Evolutionary conservation across 2,329 filamentous ascomycete genomes (phyloP).

Genomic region (Exophiala viscosa): DNA sequence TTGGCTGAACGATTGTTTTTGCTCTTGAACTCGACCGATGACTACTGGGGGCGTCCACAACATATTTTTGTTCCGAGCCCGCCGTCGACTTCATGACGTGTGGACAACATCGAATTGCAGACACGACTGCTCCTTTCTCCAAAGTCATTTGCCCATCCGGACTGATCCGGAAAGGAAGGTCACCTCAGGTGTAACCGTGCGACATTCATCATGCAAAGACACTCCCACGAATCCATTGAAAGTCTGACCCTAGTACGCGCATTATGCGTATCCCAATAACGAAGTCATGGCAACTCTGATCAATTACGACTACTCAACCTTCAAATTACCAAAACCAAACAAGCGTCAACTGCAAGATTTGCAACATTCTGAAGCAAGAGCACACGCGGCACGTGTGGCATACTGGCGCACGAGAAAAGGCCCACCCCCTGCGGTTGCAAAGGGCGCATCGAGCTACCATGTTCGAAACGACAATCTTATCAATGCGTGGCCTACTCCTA

Average conservation of each 20-base stretch:
- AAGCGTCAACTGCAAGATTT: conserved; percentile 21
- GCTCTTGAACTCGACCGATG: no score
- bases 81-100: no score
- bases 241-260: background rate
- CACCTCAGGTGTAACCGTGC: no score
- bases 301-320: conserved; percentile 20
- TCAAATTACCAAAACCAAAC: conserved; percentile 16
- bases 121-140: no score
- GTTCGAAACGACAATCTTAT: background rate
- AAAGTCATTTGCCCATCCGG: no score
- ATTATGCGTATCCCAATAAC: background rate
- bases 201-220: no score
- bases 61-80: no score
- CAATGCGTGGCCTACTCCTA: background rate
- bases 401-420: conserved; percentile 19
- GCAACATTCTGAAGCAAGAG: conserved; percentile 21
- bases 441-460: background rate
- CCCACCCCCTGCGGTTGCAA: background rate
- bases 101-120: no score
- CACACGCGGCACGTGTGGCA: conserved; percentile 20
- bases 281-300: conserved; percentile 16
- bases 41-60: no score
- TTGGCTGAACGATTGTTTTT: no score
- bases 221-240: no score
- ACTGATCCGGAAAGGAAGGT: no score